Base-by-base conservation (phyloP, 2,329 filamentous ascomycete species). In the Cladosporium cucumerinum region DNA sequence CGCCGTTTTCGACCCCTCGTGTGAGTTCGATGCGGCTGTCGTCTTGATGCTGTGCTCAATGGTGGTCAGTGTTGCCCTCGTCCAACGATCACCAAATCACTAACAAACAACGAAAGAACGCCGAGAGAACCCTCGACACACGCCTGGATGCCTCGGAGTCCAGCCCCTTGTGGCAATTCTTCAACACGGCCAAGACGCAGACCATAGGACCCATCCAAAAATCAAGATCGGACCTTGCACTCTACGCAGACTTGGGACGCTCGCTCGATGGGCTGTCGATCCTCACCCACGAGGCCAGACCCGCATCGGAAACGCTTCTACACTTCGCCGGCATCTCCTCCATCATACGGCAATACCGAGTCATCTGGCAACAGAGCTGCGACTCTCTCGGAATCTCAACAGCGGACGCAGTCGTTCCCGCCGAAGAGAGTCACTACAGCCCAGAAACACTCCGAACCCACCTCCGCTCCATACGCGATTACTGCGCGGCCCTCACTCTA, bases 121-220 rank as follows among this genome's bases (percentile, higher is more conserved):
- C 23, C 8, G 60, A 62, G 23, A 46, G 25, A 18, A 11, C 54
- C 18, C 49, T 62, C 25, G 60, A 62, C 34, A n/a, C 21, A 3
- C 43, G 21, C 18, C 18, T 62, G 18, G 23, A 28, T 1, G 4
- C 49, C 3, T 18, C 18, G 3, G 32, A 16, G 5, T 30, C 36
- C 1, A 62, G 60, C 46, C 60, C 48, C 21, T 62, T 26, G 32
- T 62, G 60, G 60, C 23, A 25, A 21, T 55, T 46, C 36, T 62
- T 54, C 60, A 54, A 54, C 34, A 16, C 18, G 1, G 16, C 25
- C 32, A 36, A 46, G 11, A 25, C 32, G 12, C 60, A 46, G 26
- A 48, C 18, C 36, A 21, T 52, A n/a, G 49, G 60, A 4, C 49
- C 48, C 12, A 23, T 34, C 1, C 49, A 28, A 21, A 21, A 43